A percentile compares a stretch with the other conserved stretches of the same genome.
These are phyloP conservation scores for Oryza punctata DNA, from an alignment of 176 grass and related monocot species.

Conservation along the genomic window DNA sequence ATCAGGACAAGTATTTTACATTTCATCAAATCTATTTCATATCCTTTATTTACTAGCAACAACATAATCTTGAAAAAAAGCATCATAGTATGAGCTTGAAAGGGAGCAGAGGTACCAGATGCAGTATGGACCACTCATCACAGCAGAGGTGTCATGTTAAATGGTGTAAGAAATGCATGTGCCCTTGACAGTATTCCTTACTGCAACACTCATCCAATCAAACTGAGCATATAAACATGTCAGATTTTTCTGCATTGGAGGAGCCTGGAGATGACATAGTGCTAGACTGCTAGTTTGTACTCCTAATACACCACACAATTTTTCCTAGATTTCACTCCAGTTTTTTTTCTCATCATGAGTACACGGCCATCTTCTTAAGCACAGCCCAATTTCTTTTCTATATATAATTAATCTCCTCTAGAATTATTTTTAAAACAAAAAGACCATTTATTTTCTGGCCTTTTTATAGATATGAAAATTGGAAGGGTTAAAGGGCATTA, in stretches of 20 bases:
- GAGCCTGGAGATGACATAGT: not conserved
- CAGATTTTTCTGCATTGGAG: not conserved
- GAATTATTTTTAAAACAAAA: not conserved
- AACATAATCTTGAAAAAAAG: constrained; percentile 16
- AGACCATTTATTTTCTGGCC: not conserved
- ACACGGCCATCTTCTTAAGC: not conserved
- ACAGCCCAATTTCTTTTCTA: not conserved
- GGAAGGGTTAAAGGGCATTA: not conserved
- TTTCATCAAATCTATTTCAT: not conserved
- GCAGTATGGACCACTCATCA: constrained; percentile 30
- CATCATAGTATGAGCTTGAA: constrained; percentile 17
- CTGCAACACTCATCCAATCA: constrained; percentile 24
- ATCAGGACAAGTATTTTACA: constrained; percentile 16
- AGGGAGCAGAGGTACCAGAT: constrained; percentile 6
- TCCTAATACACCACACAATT: not conserved
- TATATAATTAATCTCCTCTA: not conserved
- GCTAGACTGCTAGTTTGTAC: not conserved
- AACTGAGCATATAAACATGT: not conserved
- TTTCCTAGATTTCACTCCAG: not conserved
- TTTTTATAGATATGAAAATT: not conserved
- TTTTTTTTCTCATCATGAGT: not conserved
- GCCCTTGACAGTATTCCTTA: constrained; percentile 50
- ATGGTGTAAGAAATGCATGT: constrained; percentile 31
- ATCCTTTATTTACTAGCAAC: not conserved
- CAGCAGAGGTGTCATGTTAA: not conserved